Percentiles rank a stretch among this genome's conserved stretches.
Evolutionary conservation across 306 rosid genomes (phyloP).

Genomic region (Dryas alaskensis): DNA sequence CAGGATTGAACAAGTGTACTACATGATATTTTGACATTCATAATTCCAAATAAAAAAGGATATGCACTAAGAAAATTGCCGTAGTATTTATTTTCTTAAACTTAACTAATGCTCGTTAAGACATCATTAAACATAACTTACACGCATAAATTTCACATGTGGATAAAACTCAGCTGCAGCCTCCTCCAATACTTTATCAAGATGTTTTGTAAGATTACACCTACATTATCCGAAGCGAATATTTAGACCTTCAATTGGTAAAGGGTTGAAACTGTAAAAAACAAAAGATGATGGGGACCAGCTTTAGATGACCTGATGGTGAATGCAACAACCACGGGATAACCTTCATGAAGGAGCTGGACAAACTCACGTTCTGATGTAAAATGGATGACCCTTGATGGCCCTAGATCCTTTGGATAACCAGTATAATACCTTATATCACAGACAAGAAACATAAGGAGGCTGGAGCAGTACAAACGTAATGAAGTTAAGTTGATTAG

Average conservation of each 20-base stretch:
- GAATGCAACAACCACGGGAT: conserved; percentile 83
- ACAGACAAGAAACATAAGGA: conserved; percentile 1
- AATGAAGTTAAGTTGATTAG: background rate
- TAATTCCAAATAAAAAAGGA: conserved; percentile 1
- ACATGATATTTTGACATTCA: background rate
- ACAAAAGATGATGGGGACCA: conserved; percentile 15
- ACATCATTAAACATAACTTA: conserved; percentile 40
- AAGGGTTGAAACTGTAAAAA: background rate
- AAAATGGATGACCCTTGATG: conserved; percentile 78
- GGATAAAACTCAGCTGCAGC: conserved; percentile 85
- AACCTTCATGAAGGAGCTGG: conserved; percentile 81
- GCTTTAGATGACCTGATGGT: conserved; percentile 59
- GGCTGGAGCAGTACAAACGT: background rate
- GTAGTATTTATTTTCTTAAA: conserved; percentile 7
- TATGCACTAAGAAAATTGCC: background rate
- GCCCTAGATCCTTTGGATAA: conserved; percentile 85
- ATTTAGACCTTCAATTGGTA: conserved; percentile 18
- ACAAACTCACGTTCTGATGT: conserved; percentile 90
- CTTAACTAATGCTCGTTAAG: background rate
- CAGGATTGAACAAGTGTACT: background rate
- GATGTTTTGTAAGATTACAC: conserved; percentile 71
- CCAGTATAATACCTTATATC: conserved; percentile 71
- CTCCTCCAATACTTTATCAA: conserved; percentile 81
- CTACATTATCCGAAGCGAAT: conserved; percentile 42
- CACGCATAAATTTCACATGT: conserved; percentile 77